phyloP scores from a whole-genome alignment of 306 rosid genomes.

The Senna siamea region DNA sequence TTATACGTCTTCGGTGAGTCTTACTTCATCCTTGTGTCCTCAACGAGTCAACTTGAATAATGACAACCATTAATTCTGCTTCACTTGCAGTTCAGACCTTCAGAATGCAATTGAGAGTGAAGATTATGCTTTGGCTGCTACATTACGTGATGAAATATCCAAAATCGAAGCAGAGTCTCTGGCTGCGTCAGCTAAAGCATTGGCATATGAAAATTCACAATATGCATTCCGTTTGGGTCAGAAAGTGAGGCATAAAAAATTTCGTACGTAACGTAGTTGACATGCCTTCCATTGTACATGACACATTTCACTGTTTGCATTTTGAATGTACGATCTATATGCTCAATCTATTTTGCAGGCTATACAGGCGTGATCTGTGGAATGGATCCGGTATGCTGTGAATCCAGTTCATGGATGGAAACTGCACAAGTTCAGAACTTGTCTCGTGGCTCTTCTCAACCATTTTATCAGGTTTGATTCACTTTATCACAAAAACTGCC shows the following conservation, averaged over 20 bases:
- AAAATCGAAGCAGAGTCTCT: constrained; percentile 81
- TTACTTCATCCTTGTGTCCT: constrained; percentile 22
- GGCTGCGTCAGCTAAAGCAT: constrained; percentile 77
- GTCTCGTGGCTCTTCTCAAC: constrained; percentile 76
- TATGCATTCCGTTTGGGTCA: constrained; percentile 88
- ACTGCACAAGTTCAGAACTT: constrained; percentile 78
- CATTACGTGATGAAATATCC: constrained; percentile 77
- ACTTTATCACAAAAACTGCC: constrained; percentile 14
- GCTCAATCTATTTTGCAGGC: constrained; percentile 58
- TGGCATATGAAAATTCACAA: constrained; percentile 79
- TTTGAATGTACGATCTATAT: no score
- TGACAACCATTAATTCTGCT: constrained; percentile 28
- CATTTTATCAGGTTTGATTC: constrained; percentile 81
- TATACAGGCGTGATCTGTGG: constrained; percentile 87
- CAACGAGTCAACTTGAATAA: constrained; percentile 20
- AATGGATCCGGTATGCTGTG: constrained; percentile 93
- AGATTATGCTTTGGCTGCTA: constrained; percentile 81
- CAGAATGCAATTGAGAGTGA: constrained; percentile 78
- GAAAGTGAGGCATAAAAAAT: constrained; percentile 76
- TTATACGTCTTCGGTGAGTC: constrained; percentile 73
- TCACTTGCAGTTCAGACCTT: constrained; percentile 75
- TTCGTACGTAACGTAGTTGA: constrained; percentile 51
- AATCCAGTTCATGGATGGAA: constrained; percentile 95
- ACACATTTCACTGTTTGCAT: constrained; percentile 26
- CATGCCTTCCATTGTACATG: constrained; percentile 27